phyloP scores from a whole-genome alignment of 2,329 filamentous ascomycete species.

The Colletotrichum tanaceti region DNA sequence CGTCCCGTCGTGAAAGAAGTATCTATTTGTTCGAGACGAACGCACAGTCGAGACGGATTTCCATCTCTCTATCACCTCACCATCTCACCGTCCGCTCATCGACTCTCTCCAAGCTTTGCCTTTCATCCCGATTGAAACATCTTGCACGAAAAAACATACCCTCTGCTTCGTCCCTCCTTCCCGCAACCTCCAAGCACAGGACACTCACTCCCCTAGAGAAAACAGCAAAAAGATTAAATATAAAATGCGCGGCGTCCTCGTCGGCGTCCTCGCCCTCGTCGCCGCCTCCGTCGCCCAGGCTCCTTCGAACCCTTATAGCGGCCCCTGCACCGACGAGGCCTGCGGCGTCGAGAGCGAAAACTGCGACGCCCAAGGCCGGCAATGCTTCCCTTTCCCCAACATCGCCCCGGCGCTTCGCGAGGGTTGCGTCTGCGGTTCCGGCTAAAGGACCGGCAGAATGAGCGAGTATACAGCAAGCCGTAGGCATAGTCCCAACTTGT shows the following conservation, averaged over 20 bases:
- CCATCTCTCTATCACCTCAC: background rate
- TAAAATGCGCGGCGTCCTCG: constrained; percentile 27
- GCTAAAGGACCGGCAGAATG: background rate
- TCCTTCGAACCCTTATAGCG: constrained; percentile 17
- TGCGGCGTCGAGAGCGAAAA: constrained; percentile 30
- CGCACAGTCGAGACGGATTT: constrained; percentile 8
- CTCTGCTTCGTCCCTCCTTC: background rate
- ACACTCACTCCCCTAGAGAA: background rate
- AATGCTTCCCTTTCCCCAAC: constrained; percentile 38
- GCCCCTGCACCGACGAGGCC: constrained; percentile 31
- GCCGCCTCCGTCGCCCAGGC: constrained; percentile 15
- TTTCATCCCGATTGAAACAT: constrained; percentile 8
- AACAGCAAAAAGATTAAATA: too few species aligned
- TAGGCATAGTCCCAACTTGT: background rate
- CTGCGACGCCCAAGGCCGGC: constrained; percentile 32
- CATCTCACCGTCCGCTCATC: constrained; percentile 3
- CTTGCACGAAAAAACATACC: background rate
- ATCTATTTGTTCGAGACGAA: constrained; percentile 33
- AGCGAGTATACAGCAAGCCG: background rate
- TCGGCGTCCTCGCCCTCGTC: constrained; percentile 23
- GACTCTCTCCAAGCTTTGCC: background rate
- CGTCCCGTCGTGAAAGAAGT: constrained; percentile 14
- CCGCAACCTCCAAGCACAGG: background rate
- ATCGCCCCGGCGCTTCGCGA: constrained; percentile 31
- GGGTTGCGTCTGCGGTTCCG: constrained; percentile 38